Conservation (phyloP, 2,329 filamentous ascomycete genomes). For the Seiridium cupressi region DNA sequence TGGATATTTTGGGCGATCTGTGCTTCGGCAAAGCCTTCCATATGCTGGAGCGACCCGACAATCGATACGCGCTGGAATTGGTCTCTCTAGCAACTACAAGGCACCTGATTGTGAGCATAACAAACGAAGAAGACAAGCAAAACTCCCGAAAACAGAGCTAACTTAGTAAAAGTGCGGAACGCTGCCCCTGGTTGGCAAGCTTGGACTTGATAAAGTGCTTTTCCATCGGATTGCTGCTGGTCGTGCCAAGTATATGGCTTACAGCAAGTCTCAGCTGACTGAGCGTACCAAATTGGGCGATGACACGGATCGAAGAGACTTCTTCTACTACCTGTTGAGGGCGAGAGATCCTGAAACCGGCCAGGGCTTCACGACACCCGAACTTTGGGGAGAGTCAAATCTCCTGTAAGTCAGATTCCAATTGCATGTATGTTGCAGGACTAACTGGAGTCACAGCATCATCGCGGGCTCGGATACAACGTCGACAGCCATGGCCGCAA, state of each 20-base stretch:
- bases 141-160: background rate
- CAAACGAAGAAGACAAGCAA: background rate
- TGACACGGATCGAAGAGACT: constrained; percentile 67
- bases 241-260: constrained; percentile 68
- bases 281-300: constrained; percentile 66
- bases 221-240: constrained; percentile 66
- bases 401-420: constrained; percentile 46
- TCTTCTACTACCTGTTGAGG: constrained; percentile 73
- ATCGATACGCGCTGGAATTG: constrained; percentile 65
- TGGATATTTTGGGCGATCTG: constrained; percentile 61
- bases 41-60: constrained; percentile 58
- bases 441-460: constrained; percentile 41
- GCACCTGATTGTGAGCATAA: constrained; percentile 60
- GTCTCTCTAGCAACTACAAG: constrained; percentile 67
- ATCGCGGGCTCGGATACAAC: constrained; percentile 73
- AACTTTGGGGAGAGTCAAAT: constrained; percentile 71
- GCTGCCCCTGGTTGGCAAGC: constrained; percentile 66
- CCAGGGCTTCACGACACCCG: constrained; percentile 60
- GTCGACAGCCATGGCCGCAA: constrained; percentile 64
- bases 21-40: constrained; percentile 63
- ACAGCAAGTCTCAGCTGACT: constrained; percentile 65
- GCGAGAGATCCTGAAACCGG: constrained; percentile 71
- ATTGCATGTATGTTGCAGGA: background rate
- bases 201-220: constrained; percentile 65
- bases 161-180: constrained; percentile 58